phyloP scores from a whole-genome alignment of 495 filamentous ascomycete species.

The Podospora australis region DNA sequence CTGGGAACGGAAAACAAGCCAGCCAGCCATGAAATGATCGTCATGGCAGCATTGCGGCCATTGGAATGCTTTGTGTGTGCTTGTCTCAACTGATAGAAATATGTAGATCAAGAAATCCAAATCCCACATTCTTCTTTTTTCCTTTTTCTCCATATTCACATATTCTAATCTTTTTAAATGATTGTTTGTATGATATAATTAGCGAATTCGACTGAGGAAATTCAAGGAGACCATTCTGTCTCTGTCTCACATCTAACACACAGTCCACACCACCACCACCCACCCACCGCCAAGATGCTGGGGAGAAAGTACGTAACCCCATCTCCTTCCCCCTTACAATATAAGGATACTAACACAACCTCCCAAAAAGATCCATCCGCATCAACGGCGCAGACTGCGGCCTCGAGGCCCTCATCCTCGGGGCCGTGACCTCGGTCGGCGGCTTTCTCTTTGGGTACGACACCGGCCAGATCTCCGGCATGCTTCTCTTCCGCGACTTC shows the following conservation, averaged over 20 bases:
- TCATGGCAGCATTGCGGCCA: too few relatives aligned
- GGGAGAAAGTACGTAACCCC: constrained; percentile 11
- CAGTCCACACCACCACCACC: neutral
- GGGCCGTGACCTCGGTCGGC: constrained; percentile 51
- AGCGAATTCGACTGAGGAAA: neutral
- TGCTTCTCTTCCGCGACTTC: constrained; percentile 55
- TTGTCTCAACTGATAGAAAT: too few relatives aligned
- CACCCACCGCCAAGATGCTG: constrained; percentile 4
- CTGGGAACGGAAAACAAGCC: too few relatives aligned
- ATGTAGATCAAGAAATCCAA: neutral
- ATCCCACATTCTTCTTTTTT: neutral
- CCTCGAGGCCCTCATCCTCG: constrained; percentile 29
- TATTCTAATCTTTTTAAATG: neutral
- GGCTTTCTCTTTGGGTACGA: constrained; percentile 73
- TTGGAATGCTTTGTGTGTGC: too few relatives aligned
- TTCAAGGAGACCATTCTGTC: neutral
- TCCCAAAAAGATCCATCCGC: constrained; percentile 21
- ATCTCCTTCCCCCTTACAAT: neutral
- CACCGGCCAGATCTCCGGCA: constrained; percentile 55
- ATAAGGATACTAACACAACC: neutral
- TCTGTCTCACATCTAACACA: neutral
- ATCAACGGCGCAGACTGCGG: constrained; percentile 33
- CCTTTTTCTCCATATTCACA: neutral
- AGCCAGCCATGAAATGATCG: too few relatives aligned
- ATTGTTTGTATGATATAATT: neutral